Evolutionary conservation across 768 basidiomycete species (phyloP).

Genomic region (Rhizopogon salebrosus): DNA sequence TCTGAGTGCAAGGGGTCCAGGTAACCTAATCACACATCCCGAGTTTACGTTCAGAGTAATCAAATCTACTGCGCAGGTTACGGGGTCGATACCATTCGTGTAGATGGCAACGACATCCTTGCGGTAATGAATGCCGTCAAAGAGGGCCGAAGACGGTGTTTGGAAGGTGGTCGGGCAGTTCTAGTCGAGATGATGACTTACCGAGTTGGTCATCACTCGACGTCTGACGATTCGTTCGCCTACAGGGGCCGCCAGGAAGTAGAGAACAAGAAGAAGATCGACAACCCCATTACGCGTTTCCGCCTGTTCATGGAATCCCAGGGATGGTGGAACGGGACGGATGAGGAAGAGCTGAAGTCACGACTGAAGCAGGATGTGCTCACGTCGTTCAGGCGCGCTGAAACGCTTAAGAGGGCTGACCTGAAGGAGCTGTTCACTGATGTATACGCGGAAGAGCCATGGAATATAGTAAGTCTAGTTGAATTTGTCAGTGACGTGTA

Average conservation of each 20-base stretch:
- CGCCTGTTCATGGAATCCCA: constrained; percentile 78
- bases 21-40: constrained; percentile 13
- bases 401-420: constrained; percentile 60
- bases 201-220: constrained; percentile 91
- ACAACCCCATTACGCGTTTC: constrained; percentile 84
- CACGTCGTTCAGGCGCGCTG: constrained; percentile 72
- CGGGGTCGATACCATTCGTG: constrained; percentile 85
- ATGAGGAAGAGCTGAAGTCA: constrained; percentile 68
- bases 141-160: constrained; percentile 65
- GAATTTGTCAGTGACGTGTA: not conserved
- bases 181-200: constrained; percentile 91
- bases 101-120: constrained; percentile 90
- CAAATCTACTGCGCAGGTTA: constrained; percentile 33
- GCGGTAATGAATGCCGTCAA: constrained; percentile 74
- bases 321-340: constrained; percentile 79
- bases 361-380: constrained; percentile 70
- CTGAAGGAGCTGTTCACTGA: constrained; percentile 83
- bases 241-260: constrained; percentile 89
- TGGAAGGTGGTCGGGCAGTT: constrained; percentile 77
- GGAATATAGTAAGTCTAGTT: constrained; percentile 65
- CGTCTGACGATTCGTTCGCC: constrained; percentile 93
- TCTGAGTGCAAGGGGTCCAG: constrained; percentile 86
- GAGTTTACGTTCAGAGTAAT: not conserved
- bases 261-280: constrained; percentile 85
- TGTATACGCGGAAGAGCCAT: constrained; percentile 82